Base-by-base conservation (phyloP, 768 basidiomycete genomes). In the Suillus subaureus region DNA sequence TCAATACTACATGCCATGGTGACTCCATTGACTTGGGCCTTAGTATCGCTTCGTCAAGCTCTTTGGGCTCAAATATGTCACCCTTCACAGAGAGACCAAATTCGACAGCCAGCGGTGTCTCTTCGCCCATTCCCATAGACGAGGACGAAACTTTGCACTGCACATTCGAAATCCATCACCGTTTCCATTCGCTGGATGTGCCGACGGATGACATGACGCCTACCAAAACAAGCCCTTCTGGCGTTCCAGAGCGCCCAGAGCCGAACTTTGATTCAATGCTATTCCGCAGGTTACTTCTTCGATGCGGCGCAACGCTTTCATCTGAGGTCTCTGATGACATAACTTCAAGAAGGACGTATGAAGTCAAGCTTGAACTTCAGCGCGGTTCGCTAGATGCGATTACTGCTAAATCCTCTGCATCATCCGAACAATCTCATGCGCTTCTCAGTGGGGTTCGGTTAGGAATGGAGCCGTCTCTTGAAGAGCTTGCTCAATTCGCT, bases 11-110 rank as follows among this genome's bases (percentile, higher is more conserved):
- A n/a, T 80, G 80, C 56, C 79, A 74, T 42, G 93, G 93, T 16
- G 96, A 97, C 74, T 88, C 91, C 40, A 85, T 98, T 55, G 95
- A 97, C 72, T 77, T 97, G 63, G 94, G 96, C 9, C 84, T 98
- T 26, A 83, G 85, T 66, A 79, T 93, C 55, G 80, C 75, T 64
- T 76, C 78, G 9, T 69, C 74, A 16, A 68, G 65, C 66, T 75
- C 69, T 65, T 60, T n/a, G 4, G 71, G 62, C 58, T 57, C 63
- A 5, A 67, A 71, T 40, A 71, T 76, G 54, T 74, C 74, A 16
- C 75, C 74, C 26, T 62, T 64, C 16, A 70, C 42, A 31, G 76
- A 77, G 52, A 67, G 49, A 68, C 56, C 67, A 68, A 57, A 52
- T 63, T 39, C 66, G 69, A 65, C 75, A 68, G 42, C 70, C 63